A percentile compares a stretch with the other conserved stretches of the same genome.
phyloP scores from a whole-genome alignment of 2,329 filamentous ascomycete genomes.

The Trichothecium sympodiale region DNA sequence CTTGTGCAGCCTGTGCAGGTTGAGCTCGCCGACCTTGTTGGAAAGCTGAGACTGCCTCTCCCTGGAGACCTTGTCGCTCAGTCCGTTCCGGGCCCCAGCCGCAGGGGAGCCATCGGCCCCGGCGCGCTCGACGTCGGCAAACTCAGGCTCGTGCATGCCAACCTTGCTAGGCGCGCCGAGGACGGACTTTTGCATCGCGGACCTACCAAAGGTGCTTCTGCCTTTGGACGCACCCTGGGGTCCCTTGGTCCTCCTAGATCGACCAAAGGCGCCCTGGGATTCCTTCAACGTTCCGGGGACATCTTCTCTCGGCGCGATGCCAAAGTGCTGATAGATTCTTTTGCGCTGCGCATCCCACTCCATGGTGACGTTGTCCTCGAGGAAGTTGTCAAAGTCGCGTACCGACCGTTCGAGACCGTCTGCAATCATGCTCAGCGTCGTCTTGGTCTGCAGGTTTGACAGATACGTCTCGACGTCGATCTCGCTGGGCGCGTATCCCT shows the following conservation, averaged over 20 bases:
- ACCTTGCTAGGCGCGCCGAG: slow-evolving; percentile 69
- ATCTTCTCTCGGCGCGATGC: slow-evolving; percentile 56
- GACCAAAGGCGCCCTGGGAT: slow-evolving; percentile 46
- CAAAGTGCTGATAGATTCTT: slow-evolving; percentile 93
- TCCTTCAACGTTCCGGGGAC: slow-evolving; percentile 27
- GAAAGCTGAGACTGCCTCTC: slow-evolving; percentile 79
- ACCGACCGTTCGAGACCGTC: slow-evolving; percentile 85
- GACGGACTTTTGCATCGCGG: slow-evolving; percentile 71
- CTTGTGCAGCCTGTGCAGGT: slow-evolving; percentile 56
- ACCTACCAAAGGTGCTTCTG: slow-evolving; percentile 36
- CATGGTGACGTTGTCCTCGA: slow-evolving; percentile 89
- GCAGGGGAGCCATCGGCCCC: slow-evolving; percentile 42
- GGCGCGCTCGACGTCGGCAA: slow-evolving; percentile 56
- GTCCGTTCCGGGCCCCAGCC: slow-evolving; percentile 17
- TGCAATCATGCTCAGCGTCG: slow-evolving; percentile 80
- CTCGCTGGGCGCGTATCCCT: slow-evolving; percentile 36
- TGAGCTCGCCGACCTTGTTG: slow-evolving; percentile 68
- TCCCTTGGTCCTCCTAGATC: slow-evolving; percentile 40
- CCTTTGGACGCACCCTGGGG: slow-evolving; percentile 44
- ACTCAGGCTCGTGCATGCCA: slow-evolving; percentile 51
- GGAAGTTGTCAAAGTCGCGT: slow-evolving; percentile 82
- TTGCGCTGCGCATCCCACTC: slow-evolving; percentile 93
- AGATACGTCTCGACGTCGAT: slow-evolving; percentile 71
- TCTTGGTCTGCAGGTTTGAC: slow-evolving; percentile 78
- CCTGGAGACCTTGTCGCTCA: slow-evolving; percentile 63